Conservation (phyloP, 768 basidiomycete genomes). For the Mycena latifolia region DNA sequence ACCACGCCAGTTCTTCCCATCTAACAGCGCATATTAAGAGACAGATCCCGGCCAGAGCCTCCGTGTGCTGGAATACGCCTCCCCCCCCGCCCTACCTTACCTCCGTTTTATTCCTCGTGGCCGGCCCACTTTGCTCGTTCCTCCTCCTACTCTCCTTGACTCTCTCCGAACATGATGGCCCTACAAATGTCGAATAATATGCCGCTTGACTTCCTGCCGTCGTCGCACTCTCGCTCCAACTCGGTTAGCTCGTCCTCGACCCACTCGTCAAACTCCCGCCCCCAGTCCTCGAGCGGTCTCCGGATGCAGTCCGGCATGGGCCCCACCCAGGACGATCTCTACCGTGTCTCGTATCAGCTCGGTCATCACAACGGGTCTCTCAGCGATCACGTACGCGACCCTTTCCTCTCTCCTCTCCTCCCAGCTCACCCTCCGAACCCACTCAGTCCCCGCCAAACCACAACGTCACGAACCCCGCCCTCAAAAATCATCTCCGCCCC, state of each 20-base stretch:
- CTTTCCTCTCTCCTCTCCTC: slow-evolving; percentile 29
- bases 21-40: too few relatives aligned
- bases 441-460: slow-evolving; percentile 85
- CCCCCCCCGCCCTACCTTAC: slow-evolving; percentile 27
- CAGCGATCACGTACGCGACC: slow-evolving; percentile 57
- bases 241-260: slow-evolving; percentile 84
- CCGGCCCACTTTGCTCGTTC: slow-evolving; percentile 29
- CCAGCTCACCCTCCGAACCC: slow-evolving; percentile 42
- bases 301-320: slow-evolving; percentile 64
- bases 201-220: slow-evolving; percentile 79
- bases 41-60: too few relatives aligned
- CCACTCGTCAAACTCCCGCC: slow-evolving; percentile 78
- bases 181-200: slow-evolving; percentile 76
- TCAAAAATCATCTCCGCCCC: slow-evolving; percentile 83
- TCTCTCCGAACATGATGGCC: slow-evolving; percentile 68
- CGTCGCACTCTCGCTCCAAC: slow-evolving; percentile 80
- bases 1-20: too few relatives aligned
- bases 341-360: slow-evolving; percentile 73
- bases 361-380: slow-evolving; percentile 58
- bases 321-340: slow-evolving; percentile 75
- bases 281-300: slow-evolving; percentile 82
- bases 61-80: too few relatives aligned
- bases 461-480: slow-evolving; percentile 79
- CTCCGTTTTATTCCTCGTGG: slow-evolving; percentile 33
- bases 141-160: slow-evolving; percentile 9